phyloP scores from a whole-genome alignment of 805 yeast species.

The Wickerhamiella bombiphila region DNA sequence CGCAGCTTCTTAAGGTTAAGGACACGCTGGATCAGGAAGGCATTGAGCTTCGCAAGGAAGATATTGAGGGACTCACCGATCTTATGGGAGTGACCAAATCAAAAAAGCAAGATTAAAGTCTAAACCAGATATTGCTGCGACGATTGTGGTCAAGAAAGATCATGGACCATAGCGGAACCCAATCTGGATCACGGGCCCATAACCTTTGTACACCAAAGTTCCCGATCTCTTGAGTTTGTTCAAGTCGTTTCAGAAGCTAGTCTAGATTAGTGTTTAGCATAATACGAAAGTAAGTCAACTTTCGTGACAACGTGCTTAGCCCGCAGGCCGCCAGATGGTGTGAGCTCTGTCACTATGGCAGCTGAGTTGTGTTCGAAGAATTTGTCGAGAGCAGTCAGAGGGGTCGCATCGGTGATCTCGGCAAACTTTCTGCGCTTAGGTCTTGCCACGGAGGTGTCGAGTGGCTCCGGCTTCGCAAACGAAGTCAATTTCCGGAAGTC shows the following conservation, averaged over 20 bases:
- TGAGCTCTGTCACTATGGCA: conserved; percentile 59
- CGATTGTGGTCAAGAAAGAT: no score
- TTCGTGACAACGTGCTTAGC: conserved; percentile 79
- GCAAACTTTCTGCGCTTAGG: conserved; percentile 37
- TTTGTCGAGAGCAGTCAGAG: conserved; percentile 51
- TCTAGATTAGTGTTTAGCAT: conserved; percentile 24
- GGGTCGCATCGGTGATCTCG: conserved; percentile 49
- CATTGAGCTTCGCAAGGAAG: conserved; percentile 14
- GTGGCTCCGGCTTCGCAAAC: conserved; percentile 37
- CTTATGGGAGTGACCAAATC: conserved; percentile 6
- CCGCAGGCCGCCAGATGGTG: conserved; percentile 31
- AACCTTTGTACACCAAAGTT: no score
- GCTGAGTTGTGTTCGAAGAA: conserved; percentile 77
- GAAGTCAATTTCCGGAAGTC: conserved; percentile 56
- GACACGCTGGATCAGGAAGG: conserved; percentile 12
- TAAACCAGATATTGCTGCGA: no score
- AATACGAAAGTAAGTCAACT: conserved; percentile 55
- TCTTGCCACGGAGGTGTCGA: conserved; percentile 31
- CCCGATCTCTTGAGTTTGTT: no score
- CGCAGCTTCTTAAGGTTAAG: conserved; percentile 16
- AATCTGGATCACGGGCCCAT: no score
- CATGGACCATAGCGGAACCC: no score
- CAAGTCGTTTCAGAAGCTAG: no score
- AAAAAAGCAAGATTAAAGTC: no score
- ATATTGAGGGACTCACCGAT: conserved; percentile 11